Conservation (phyloP, 2,329 filamentous ascomycete genomes). For the Colletotrichum tanaceti region DNA sequence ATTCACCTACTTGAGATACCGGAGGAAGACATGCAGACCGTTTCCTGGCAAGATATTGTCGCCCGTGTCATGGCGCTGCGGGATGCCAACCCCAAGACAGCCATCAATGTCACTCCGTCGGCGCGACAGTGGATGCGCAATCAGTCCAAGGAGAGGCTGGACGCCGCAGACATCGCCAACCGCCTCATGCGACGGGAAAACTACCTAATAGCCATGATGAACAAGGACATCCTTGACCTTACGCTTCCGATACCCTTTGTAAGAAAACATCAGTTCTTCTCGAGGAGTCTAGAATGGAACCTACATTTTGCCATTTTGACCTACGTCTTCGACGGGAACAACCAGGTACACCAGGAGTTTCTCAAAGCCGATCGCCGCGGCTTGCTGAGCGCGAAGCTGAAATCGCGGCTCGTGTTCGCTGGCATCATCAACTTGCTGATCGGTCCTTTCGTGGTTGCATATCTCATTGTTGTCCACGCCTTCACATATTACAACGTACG, state of each 20-base stretch:
- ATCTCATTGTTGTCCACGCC: slow-evolving; percentile 89
- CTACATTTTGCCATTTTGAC: slow-evolving; percentile 90
- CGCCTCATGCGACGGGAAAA: slow-evolving; percentile 96
- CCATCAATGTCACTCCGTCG: slow-evolving; percentile 63
- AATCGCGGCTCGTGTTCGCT: slow-evolving; percentile 81
- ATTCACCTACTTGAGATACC: slow-evolving; percentile 84
- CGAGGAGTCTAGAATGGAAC: slow-evolving; percentile 91
- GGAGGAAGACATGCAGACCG: slow-evolving; percentile 87
- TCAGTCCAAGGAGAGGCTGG: slow-evolving; percentile 92
- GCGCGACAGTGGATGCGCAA: slow-evolving; percentile 75
- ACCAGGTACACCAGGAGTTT: slow-evolving; percentile 88
- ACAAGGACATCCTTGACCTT: slow-evolving; percentile 93
- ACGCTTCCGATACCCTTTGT: slow-evolving; percentile 88
- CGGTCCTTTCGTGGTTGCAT: slow-evolving; percentile 87
- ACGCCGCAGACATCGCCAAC: slow-evolving; percentile 97
- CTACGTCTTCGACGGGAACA: slow-evolving; percentile 90
- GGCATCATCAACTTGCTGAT: slow-evolving; percentile 88
- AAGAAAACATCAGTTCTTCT: slow-evolving; percentile 83
- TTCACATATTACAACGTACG: slow-evolving; percentile 92
- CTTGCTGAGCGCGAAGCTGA: slow-evolving; percentile 81
- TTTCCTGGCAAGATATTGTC: slow-evolving; percentile 93
- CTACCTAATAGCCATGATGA: slow-evolving; percentile 95
- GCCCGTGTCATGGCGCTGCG: slow-evolving; percentile 85
- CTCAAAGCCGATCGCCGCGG: slow-evolving; percentile 84
- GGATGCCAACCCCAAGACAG: slow-evolving; percentile 87